Conservation (phyloP, 2,329 filamentous ascomycete genomes). For the Ophiostoma sp. region DNA sequence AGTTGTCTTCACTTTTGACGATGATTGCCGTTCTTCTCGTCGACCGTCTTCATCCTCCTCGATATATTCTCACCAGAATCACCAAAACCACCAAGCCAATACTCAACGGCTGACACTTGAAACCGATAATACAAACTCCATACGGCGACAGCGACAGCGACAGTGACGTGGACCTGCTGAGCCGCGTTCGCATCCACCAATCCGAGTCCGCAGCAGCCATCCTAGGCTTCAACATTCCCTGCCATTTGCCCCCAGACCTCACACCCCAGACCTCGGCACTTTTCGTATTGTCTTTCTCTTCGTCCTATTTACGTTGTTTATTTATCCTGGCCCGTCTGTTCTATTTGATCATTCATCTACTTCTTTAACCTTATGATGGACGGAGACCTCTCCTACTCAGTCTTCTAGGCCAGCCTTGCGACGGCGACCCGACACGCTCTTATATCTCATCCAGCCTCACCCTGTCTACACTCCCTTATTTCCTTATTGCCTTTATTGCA, state of each 20-base stretch:
- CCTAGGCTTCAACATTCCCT: not conserved
- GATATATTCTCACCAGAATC: too few relatives aligned
- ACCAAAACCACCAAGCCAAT: too few relatives aligned
- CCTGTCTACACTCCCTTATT: not conserved
- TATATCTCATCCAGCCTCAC: not conserved
- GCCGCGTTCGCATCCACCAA: not conserved
- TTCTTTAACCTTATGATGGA: not conserved
- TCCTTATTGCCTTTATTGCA: not conserved
- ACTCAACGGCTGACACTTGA: too few relatives aligned
- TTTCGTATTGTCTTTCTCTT: not conserved
- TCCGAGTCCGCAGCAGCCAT: not conserved
- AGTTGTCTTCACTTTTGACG: not conserved
- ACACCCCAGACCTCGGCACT: not conserved
- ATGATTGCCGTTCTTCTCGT: not conserved
- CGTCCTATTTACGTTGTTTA: not conserved
- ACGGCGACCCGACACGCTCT: not conserved
- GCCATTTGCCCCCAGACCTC: not conserved
- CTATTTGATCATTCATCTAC: not conserved
- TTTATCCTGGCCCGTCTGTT: not conserved
- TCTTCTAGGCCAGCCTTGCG: not conserved
- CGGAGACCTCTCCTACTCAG: not conserved
- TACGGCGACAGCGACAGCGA: not conserved
- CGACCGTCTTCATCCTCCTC: not conserved
- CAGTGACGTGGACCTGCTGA: slow-evolving; percentile 1
- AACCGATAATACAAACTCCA: not conserved